These are phyloP conservation scores for Rhytidiadelphus loreus DNA, from an alignment of 225 moss, liverwort and hornwort species.

Conservation along the genomic window DNA sequence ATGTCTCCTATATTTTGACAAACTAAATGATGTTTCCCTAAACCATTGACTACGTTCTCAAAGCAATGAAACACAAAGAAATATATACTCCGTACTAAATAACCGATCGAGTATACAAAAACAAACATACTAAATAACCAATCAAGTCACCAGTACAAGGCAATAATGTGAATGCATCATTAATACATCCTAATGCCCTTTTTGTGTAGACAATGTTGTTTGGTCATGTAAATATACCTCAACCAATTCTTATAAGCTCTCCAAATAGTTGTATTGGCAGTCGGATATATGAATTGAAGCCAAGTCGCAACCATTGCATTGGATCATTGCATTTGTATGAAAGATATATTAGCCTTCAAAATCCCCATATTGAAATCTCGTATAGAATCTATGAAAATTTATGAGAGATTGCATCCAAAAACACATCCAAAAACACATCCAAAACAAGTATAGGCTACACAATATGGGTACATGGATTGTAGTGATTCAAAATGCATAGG, in stretches of 20 bases:
- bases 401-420: background rate
- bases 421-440: background rate
- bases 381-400: background rate
- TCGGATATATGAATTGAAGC: background rate
- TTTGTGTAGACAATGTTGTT: background rate
- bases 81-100: background rate
- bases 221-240: background rate
- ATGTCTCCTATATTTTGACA: background rate
- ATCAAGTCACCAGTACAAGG: accelerated
- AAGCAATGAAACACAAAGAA: background rate
- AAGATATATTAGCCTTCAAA: background rate
- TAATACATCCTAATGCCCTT: background rate
- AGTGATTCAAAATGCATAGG: background rate
- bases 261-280: background rate
- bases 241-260: background rate
- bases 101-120: no score
- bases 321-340: background rate
- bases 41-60: background rate
- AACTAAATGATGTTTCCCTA: background rate
- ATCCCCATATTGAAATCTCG: background rate
- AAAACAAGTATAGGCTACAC: background rate
- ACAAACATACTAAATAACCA: background rate
- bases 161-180: background rate
- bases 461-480: background rate
- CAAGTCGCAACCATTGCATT: background rate